Base-by-base conservation (phyloP, 1,284 basidiomycete genomes). In the Sporisorium iseilematis-ciliati region DNA sequence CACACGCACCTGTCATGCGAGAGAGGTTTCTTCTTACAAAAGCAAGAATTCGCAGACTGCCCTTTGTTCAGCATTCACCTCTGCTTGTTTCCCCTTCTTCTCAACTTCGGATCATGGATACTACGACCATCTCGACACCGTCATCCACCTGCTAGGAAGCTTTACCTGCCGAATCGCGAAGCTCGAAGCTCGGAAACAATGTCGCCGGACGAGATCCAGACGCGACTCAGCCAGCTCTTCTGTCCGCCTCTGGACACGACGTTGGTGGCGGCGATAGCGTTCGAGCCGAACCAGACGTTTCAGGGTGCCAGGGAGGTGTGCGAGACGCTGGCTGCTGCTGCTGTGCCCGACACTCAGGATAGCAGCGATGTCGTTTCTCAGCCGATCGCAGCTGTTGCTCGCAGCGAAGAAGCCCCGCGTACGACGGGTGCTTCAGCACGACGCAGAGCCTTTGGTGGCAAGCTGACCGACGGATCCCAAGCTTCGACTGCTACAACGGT, bases 211-310 rank as follows among this genome's bases (percentile, higher is more conserved):
- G 50, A 68, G 12, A 72, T 76, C 42, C 70, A 78, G 33, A 23
- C 62, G 10, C 49, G 52, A 25, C 64, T 78, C 14, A 65, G 68
- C 59, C 50, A 58, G 58, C 58, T 65, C 54, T 80, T 77, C 56
- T 69, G 63, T 29, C 79, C 76, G 12, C 68, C 76, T 3, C 60
- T 81, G 20, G 80, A 80, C 53, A 63, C 80, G 4, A 62, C 78
- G 5, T 56, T 81, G 23, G 74, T 81, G 2, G 80, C 80, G 18
- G 78, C 73, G 12, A 77, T 81, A 21, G 72, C 72, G 0, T 41
- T 74, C 43, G 80, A 81, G 48, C 72, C 63, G 16, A 57, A 57
- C 1, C 80, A 81, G 48, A 80, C 78, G 3, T 55, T 76, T 7
- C 74, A 80, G 35, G 68, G 70, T 46, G 76, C 76, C 0, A 65